Percentiles rank a stretch among this genome's conserved stretches.
These are phyloP conservation scores for Gossypium australe DNA, from an alignment of 345 rosid species.

Conservation along the genomic window DNA sequence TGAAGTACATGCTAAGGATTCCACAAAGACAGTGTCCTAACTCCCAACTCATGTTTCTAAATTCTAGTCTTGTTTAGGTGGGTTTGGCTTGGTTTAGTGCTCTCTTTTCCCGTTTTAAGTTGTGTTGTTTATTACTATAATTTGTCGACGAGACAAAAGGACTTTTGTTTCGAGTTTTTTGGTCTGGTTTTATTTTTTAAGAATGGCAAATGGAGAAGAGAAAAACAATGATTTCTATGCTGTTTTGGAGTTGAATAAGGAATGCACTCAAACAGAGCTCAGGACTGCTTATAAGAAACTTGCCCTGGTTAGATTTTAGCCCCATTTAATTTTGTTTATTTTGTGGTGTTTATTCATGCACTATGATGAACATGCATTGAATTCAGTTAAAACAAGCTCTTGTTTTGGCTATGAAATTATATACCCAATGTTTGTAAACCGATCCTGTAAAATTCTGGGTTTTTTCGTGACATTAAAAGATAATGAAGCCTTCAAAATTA, in stretches of 20 bases:
- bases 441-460: neutral
- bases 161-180: neutral
- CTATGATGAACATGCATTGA: neutral
- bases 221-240: conserved; percentile 53
- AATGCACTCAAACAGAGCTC: conserved; percentile 75
- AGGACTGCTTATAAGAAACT: conserved; percentile 82
- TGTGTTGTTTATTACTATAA: conserved; percentile 8
- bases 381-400: neutral
- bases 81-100: conserved; percentile 4
- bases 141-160: conserved; percentile 26
- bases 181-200: neutral
- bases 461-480: neutral
- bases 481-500: neutral
- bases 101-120: neutral
- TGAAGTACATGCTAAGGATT: conserved; percentile 15
- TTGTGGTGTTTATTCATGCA: neutral
- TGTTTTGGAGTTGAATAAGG: conserved; percentile 61
- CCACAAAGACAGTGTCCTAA: neutral
- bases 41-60: neutral
- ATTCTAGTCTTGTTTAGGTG: conserved; percentile 9
- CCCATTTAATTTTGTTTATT: neutral
- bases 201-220: conserved; percentile 43
- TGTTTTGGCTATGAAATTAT: neutral
- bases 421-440: neutral
- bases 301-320: conserved; percentile 55